phyloP scores from a whole-genome alignment of 2,329 filamentous ascomycete genomes.

The Fusarium sp. region DNA sequence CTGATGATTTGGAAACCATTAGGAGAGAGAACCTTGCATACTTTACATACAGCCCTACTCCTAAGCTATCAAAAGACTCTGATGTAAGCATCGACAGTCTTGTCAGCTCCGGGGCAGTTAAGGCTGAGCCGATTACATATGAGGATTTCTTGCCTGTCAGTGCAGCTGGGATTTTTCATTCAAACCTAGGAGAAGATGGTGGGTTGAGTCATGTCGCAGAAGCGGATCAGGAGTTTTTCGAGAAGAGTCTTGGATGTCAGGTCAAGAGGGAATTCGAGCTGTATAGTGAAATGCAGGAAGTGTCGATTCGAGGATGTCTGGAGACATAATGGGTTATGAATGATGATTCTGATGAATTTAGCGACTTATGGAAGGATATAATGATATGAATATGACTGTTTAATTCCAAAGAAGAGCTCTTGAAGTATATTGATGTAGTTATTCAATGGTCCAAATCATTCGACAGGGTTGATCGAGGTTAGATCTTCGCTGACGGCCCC shows the following conservation, averaged over 20 bases:
- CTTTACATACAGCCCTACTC: constrained; percentile 45
- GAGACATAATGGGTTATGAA: not conserved
- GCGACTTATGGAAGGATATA: not conserved
- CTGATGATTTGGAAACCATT: constrained; percentile 53
- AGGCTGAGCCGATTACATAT: constrained; percentile 57
- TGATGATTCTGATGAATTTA: not conserved
- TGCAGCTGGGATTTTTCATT: constrained; percentile 61
- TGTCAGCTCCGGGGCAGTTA: constrained; percentile 45
- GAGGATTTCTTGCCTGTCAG: constrained; percentile 64
- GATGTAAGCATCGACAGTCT: constrained; percentile 42
- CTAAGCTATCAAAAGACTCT: not conserved
- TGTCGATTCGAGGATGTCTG: not conserved
- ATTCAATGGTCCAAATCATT: not conserved
- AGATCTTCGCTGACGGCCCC: not conserved
- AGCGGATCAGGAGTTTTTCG: not conserved
- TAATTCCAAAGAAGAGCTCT: not conserved
- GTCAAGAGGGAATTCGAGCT: constrained; percentile 12
- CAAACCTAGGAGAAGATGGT: constrained; percentile 46
- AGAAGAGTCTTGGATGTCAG: not conserved
- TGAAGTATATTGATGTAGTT: not conserved
- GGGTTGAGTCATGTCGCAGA: not conserved
- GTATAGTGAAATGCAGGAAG: constrained; percentile 5
- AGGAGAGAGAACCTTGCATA: constrained; percentile 50
- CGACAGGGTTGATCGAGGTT: not conserved
- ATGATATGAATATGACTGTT: not conserved